These are phyloP conservation scores for Aspergillus panamensis DNA, from an alignment of 495 filamentous ascomycete species.

Conservation along the genomic window DNA sequence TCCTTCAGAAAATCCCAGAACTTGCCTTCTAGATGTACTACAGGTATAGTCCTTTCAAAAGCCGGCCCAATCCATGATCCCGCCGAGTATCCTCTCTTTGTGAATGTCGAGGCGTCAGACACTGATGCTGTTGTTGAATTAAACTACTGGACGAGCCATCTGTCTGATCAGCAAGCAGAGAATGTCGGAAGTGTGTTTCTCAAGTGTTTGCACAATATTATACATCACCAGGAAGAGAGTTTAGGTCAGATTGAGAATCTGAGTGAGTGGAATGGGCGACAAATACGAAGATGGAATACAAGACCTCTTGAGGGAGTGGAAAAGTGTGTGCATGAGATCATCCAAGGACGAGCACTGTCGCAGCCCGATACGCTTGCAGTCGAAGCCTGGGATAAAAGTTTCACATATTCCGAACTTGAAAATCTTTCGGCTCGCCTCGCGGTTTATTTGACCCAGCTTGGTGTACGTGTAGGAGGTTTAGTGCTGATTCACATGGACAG, in stretches of 20 bases:
- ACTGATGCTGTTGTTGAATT: constrained; percentile 46
- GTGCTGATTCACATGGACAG: constrained; percentile 41
- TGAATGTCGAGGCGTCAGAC: constrained; percentile 52
- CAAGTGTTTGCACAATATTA: constrained; percentile 43
- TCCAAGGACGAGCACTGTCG: constrained; percentile 37
- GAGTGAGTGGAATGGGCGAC: constrained; percentile 34
- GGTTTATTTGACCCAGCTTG: constrained; percentile 36
- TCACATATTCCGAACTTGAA: constrained; percentile 51
- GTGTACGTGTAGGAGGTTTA: constrained; percentile 35
- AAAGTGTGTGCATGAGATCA: constrained; percentile 41
- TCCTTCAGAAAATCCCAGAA: constrained; percentile 32
- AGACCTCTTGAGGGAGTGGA: constrained; percentile 33
- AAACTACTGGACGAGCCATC: constrained; percentile 54
- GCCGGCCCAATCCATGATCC: constrained; percentile 50
- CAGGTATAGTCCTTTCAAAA: constrained; percentile 21
- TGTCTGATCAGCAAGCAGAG: constrained; percentile 48
- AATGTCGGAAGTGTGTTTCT: constrained; percentile 50
- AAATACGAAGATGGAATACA: constrained; percentile 47
- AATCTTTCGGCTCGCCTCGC: constrained; percentile 45
- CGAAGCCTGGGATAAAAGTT: constrained; percentile 46
- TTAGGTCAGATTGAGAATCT: constrained; percentile 39
- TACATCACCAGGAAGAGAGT: constrained; percentile 27
- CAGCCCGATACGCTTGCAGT: constrained; percentile 41
- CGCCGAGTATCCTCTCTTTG: constrained; percentile 52
- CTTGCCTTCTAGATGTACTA: neutral